These are phyloP conservation scores for Angomonas deanei DNA, from an alignment of 208 protist genomes.

Conservation along the genomic window DNA sequence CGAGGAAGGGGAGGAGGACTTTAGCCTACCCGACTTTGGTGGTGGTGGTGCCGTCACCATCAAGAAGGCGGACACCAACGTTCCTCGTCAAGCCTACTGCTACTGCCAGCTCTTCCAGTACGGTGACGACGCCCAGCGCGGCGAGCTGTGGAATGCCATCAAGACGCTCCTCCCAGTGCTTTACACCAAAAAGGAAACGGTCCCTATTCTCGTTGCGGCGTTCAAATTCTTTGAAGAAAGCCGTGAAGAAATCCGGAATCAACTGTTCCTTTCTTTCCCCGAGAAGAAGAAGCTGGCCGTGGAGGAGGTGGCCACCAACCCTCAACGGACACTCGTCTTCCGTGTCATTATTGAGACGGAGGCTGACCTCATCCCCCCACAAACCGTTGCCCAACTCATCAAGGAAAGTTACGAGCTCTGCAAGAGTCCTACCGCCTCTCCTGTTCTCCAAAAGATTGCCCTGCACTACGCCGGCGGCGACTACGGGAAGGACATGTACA, in stretches of 20 bases:
- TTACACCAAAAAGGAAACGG: constrained; percentile 24
- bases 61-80: neutral
- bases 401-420: constrained; percentile 26
- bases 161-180: constrained; percentile 25
- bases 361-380: constrained; percentile 12
- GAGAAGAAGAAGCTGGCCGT: constrained; percentile 17
- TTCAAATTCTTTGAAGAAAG: constrained; percentile 24
- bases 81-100: constrained; percentile 33
- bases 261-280: constrained; percentile 10
- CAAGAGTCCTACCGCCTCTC: constrained; percentile 59
- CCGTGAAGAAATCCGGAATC: constrained; percentile 11
- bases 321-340: constrained; percentile 67
- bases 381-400: constrained; percentile 17
- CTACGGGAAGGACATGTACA: constrained; percentile 17
- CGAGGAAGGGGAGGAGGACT: constrained; percentile 31
- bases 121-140: constrained; percentile 64
- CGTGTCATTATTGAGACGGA: constrained; percentile 66
- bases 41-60: neutral
- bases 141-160: constrained; percentile 47
- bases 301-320: constrained; percentile 38
- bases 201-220: constrained; percentile 26
- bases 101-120: constrained; percentile 64
- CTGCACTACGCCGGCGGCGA: constrained; percentile 28
- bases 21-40: constrained; percentile 71
- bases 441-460: constrained; percentile 79